Percentiles rank a stretch among this genome's conserved stretches.
Conservation (phyloP, 805 yeast species). For the Wickerhamomyces kurtzmanii region DNA sequence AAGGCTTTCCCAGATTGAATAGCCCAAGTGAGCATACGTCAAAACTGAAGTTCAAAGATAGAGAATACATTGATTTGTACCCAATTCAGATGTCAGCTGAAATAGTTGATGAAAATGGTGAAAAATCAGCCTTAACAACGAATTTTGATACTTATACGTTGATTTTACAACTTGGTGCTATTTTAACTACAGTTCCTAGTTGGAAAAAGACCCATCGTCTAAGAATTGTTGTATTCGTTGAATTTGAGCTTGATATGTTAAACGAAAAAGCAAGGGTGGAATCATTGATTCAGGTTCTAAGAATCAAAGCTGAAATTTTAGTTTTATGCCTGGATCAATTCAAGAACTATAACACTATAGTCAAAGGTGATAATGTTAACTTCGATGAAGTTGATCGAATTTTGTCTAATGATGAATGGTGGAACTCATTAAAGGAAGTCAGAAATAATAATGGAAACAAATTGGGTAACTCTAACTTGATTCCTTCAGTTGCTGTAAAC, state of each 20-base stretch:
- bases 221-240: conserved; percentile 87
- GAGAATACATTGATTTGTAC: conserved; percentile 72
- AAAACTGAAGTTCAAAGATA: conserved; percentile 20
- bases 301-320: conserved; percentile 77
- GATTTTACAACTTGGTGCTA: conserved; percentile 89
- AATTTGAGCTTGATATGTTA: conserved; percentile 53
- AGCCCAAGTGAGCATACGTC: conserved; percentile 49
- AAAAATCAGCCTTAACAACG: conserved; percentile 62
- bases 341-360: conserved; percentile 62
- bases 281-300: conserved; percentile 58
- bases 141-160: conserved; percentile 94
- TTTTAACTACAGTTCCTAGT: conserved; percentile 82
- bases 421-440: conserved; percentile 59
- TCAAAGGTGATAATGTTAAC: conserved; percentile 48
- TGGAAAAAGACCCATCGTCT: conserved; percentile 76
- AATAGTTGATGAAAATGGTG: conserved; percentile 54
- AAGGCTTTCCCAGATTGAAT: conserved; percentile 62
- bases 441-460: conserved; percentile 27
- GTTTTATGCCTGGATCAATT: conserved; percentile 57
- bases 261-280: conserved; percentile 59
- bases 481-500: conserved; percentile 24
- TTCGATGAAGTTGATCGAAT: conserved; percentile 37
- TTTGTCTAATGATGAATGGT: conserved; percentile 72
- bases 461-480: conserved; percentile 14
- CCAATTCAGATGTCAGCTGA: conserved; percentile 96